Evolutionary conservation across 1,284 basidiomycete species (phyloP), one percentile per base, ranked within the genome.

Genomic region (Sporisorium exsertum): DNA sequence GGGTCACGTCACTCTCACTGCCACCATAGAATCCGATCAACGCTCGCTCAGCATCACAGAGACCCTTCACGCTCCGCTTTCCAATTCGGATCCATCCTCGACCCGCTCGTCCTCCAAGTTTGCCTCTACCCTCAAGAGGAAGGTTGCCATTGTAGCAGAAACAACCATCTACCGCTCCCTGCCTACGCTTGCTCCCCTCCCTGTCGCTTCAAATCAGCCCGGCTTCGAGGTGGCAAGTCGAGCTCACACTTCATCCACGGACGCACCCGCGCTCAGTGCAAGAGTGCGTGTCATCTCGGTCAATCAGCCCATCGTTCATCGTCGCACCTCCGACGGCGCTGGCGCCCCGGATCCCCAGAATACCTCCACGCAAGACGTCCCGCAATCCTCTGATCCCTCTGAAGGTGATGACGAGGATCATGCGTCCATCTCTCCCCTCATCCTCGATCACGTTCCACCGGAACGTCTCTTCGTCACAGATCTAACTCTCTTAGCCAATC

Each of bases 201-300:
- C 6, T 35, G 5, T 18, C 22, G 24, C 43, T 1, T 29, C 54
- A 3, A n/a, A 29, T 5, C 37, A 35, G 6, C 45, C 54, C 1
- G 33, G 42, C 18, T 71, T 71, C 20, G 53, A 65, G 32, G 68
- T 71, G 0, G 53, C 54, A 16, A 71, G 68, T 27, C 53, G 68
- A 4, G 16, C 55, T 42, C 32, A 42, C 10, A 15, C 55, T 37
- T 0, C 42, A 15, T 55, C 45, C 5, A 59, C 54, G 24, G 61
- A 69, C 20, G n/a, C 56, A 3, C 46, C 9, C 9, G 27, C 60
- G 16, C 40, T 47, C 43, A 64, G 58, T n/a, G 22, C 61, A 20
- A 71, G 65, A 33, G 58, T 71, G 15, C 68, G 68, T 15, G 68
- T 71, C 32, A 35, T 71, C 24, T 64, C 67, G 6, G 67, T 70